These are phyloP conservation scores for Colletotrichum falcatum DNA, from an alignment of 2,329 filamentous ascomycete genomes.

Conservation along the genomic window DNA sequence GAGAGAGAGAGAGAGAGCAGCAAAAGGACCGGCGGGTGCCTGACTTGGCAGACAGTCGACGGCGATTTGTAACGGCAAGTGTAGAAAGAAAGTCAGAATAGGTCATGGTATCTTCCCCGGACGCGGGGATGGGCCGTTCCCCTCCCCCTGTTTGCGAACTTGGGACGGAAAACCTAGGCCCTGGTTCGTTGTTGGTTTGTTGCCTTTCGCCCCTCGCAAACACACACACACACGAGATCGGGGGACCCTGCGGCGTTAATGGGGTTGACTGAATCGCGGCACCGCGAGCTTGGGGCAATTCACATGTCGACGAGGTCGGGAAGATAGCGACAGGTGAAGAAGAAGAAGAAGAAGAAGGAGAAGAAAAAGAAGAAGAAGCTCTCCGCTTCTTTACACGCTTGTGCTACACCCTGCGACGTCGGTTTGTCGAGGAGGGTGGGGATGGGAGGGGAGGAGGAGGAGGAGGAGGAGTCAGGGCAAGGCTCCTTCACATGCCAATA, in stretches of 20 bases:
- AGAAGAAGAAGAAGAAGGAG: no score
- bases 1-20: neutral
- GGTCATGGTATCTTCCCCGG: slow-evolving; percentile 13
- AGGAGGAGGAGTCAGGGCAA: neutral
- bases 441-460: no score
- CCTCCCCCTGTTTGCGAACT: neutral
- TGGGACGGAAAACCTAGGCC: neutral
- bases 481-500: slow-evolving; percentile 17
- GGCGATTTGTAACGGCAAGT: neutral
- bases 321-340: no score
- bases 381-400: neutral
- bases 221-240: neutral
- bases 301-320: slow-evolving; percentile 17
- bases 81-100: neutral
- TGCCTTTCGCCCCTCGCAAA: neutral
- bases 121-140: neutral
- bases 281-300: slow-evolving; percentile 14
- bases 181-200: neutral
- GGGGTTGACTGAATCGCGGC: slow-evolving; percentile 4
- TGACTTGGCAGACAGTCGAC: slow-evolving; percentile 14
- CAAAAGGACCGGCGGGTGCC: neutral
- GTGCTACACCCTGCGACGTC: slow-evolving; percentile 2
- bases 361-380: neutral
- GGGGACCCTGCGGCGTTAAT: neutral
- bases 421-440: neutral